Evolutionary conservation across 192 early-diverging fungal species (phyloP).

Genomic region (Gaertneriomyces semiglobifer): DNA sequence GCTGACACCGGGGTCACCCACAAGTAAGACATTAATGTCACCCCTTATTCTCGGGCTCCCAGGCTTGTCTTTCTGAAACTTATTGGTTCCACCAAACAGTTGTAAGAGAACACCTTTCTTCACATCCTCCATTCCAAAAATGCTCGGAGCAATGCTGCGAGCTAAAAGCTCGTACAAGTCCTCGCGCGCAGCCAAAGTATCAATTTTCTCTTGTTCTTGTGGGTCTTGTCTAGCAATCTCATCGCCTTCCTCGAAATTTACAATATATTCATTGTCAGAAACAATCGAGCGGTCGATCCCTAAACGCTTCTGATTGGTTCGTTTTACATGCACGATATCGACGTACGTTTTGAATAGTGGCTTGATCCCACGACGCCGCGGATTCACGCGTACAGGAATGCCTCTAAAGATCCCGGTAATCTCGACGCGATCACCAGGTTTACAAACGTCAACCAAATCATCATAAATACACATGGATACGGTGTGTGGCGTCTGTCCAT

Average conservation of each 20-base stretch:
- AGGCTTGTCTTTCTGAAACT: conserved; percentile 67
- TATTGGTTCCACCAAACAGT: conserved; percentile 93
- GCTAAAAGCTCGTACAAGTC: conserved; percentile 81
- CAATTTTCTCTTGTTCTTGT: conserved; percentile 60
- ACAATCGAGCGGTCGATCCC: conserved; percentile 46
- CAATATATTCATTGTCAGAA: conserved; percentile 55
- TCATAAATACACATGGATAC: conserved; percentile 89
- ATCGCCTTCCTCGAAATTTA: conserved; percentile 41
- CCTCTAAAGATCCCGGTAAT: conserved; percentile 94
- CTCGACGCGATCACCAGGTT: conserved; percentile 91
- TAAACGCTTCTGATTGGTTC: conserved; percentile 71
- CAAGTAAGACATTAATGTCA: conserved; percentile 90
- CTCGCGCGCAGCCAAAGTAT: conserved; percentile 56
- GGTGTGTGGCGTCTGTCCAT: conserved; percentile 97
- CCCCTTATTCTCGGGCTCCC: conserved; percentile 62
- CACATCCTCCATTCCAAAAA: conserved; percentile 95
- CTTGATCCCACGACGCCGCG: conserved; percentile 81
- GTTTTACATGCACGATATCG: conserved; percentile 91
- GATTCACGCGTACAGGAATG: conserved; percentile 87
- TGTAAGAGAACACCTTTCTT: conserved; percentile 95
- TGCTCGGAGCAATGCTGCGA: conserved; percentile 84
- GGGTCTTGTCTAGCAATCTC: conserved; percentile 36
- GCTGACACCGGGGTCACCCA: conserved; percentile 94
- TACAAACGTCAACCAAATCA: conserved; percentile 87
- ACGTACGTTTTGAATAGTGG: conserved; percentile 91